Evolutionary conservation across 2,329 filamentous ascomycete genomes (phyloP).

Genomic region (Trichoderma guizhouense): DNA sequence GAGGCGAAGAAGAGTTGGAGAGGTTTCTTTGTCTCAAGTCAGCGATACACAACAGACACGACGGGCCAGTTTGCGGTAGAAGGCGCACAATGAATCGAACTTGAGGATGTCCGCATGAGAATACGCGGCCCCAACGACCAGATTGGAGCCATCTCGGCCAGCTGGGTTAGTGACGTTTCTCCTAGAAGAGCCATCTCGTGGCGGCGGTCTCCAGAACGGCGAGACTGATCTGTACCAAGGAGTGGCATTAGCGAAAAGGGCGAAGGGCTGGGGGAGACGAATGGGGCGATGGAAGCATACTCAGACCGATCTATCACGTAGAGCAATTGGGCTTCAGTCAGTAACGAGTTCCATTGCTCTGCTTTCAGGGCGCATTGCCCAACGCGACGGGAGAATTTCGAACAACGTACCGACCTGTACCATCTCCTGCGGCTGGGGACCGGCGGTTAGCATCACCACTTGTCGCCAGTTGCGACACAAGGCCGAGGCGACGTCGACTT

Average conservation of each 20-base stretch:
- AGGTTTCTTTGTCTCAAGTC: slow-evolving; percentile 47
- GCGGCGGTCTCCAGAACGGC: slow-evolving; percentile 74
- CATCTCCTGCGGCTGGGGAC: slow-evolving; percentile 75
- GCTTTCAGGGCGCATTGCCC: background rate
- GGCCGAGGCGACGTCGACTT: slow-evolving; percentile 30
- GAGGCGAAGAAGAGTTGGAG: slow-evolving; percentile 58
- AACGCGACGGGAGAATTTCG: background rate
- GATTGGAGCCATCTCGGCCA: slow-evolving; percentile 55
- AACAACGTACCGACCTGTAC: slow-evolving; percentile 86
- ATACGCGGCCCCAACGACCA: slow-evolving; percentile 91
- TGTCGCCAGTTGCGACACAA: slow-evolving; percentile 13
- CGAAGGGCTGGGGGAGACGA: background rate
- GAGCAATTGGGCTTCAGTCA: slow-evolving; percentile 28
- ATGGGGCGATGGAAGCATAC: slow-evolving; percentile 43
- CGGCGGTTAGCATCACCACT: slow-evolving; percentile 33
- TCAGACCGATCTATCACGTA: slow-evolving; percentile 55
- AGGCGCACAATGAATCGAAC: slow-evolving; percentile 71
- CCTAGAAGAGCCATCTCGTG: slow-evolving; percentile 51
- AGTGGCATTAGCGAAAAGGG: slow-evolving; percentile 28
- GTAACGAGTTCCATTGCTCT: slow-evolving; percentile 22
- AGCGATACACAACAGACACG: background rate
- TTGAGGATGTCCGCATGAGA: slow-evolving; percentile 95
- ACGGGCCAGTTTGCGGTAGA: background rate
- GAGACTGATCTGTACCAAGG: slow-evolving; percentile 64
- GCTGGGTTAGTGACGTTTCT: slow-evolving; percentile 40